phyloP scores from a whole-genome alignment of 2,329 filamentous ascomycete species.

The Didymella pinodella region DNA sequence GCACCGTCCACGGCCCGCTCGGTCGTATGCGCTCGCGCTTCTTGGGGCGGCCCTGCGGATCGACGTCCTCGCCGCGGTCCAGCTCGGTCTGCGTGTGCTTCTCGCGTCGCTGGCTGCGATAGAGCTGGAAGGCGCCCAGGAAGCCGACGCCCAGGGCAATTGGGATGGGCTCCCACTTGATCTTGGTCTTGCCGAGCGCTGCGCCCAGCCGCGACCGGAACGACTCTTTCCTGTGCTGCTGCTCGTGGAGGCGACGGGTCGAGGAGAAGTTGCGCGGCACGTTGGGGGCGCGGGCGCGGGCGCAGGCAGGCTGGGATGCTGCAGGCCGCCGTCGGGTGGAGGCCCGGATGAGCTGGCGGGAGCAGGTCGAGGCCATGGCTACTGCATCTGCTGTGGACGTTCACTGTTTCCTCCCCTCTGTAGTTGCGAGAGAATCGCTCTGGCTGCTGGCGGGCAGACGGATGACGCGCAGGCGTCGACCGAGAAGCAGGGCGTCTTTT shows the following conservation, averaged over 20 bases:
- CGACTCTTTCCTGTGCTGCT: conserved; percentile 58
- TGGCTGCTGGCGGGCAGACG: conserved; percentile 8
- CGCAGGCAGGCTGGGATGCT: conserved; percentile 12
- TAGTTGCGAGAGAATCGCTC: neutral
- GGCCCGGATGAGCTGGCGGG: conserved; percentile 39
- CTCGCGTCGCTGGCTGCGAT: conserved; percentile 70
- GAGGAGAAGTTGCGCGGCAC: conserved; percentile 45
- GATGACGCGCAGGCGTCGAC: conserved; percentile 25
- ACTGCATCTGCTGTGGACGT: neutral
- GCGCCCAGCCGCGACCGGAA: conserved; percentile 65
- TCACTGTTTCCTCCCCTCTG: neutral
- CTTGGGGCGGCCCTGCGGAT: conserved; percentile 55
- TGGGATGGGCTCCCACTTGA: conserved; percentile 91
- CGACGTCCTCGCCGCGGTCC: conserved; percentile 57
- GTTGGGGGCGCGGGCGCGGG: conserved; percentile 29
- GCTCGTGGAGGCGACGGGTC: conserved; percentile 52
- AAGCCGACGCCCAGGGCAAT: conserved; percentile 86
- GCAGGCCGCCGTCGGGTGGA: conserved; percentile 24
- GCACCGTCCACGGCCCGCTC: conserved; percentile 89
- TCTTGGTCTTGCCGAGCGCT: conserved; percentile 69
- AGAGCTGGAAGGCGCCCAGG: conserved; percentile 82
- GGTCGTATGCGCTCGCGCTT: conserved; percentile 73
- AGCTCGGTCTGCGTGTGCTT: conserved; percentile 52
- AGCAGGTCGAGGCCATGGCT: conserved; percentile 39
- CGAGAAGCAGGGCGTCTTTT: conserved; percentile 26